Conservation (phyloP, 2,329 filamentous ascomycete genomes). For the Calonectria honghensis region DNA sequence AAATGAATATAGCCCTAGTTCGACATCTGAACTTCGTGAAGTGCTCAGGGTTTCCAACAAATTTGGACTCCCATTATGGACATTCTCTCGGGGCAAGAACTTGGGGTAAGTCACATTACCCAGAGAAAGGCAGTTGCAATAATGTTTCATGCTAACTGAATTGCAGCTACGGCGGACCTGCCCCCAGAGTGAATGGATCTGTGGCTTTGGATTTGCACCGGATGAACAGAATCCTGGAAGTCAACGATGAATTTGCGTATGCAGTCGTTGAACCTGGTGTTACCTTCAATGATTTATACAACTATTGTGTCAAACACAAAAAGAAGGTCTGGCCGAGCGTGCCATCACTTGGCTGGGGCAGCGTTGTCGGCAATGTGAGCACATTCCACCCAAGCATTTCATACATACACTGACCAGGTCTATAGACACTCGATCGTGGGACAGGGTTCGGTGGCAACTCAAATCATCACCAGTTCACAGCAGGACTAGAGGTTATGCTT, state of each 20-base stretch:
- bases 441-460: not conserved
- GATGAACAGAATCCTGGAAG: not conserved
- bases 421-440: not conserved
- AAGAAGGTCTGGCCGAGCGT: conserved; percentile 9
- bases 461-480: not conserved
- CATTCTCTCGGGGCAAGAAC: not conserved
- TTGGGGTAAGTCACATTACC: not conserved
- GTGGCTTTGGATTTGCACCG: not conserved
- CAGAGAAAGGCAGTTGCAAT: too few relatives aligned
- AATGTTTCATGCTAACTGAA: too few relatives aligned
- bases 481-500: not conserved
- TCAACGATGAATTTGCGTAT: conserved; percentile 9
- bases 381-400: too few relatives aligned
- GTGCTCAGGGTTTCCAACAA: not conserved
- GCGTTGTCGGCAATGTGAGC: not conserved
- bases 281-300: not conserved
- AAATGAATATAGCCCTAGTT: not conserved
- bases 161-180: not conserved
- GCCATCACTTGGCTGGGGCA: not conserved
- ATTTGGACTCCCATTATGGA: not conserved
- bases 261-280: not conserved
- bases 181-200: not conserved
- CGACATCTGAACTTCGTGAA: not conserved
- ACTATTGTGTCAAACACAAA: not conserved
- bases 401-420: not conserved